These are phyloP conservation scores for Dovyalis caffra DNA, from an alignment of 345 rosid genomes.

Conservation along the genomic window DNA sequence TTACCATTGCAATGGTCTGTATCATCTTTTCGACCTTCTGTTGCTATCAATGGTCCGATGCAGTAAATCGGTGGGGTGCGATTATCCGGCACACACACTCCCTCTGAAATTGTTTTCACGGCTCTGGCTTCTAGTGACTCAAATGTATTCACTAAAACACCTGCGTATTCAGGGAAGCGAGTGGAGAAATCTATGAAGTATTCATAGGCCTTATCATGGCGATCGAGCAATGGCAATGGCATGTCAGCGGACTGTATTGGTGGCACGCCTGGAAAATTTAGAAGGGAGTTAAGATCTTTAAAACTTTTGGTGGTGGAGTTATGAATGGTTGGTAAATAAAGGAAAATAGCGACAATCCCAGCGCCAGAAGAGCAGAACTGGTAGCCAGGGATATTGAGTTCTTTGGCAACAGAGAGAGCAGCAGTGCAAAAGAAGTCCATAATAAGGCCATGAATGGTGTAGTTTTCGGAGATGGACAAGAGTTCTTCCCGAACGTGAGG, in stretches of 20 bases:
- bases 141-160: slow-evolving; percentile 56
- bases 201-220: slow-evolving; percentile 11
- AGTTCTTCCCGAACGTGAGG: slow-evolving; percentile 26
- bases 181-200: slow-evolving; percentile 6
- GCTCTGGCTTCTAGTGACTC: slow-evolving; percentile 49
- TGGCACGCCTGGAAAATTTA: slow-evolving; percentile 33
- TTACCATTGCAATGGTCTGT: too few relatives aligned
- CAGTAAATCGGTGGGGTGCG: slow-evolving; percentile 44
- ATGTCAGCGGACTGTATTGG: slow-evolving; percentile 19
- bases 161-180: slow-evolving; percentile 8
- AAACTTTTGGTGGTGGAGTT: slow-evolving; percentile 4
- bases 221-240: slow-evolving; percentile 19
- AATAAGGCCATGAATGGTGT: slow-evolving; percentile 19
- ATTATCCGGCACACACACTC: slow-evolving; percentile 33
- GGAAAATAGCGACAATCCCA: slow-evolving; percentile 7
- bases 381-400: slow-evolving; percentile 26
- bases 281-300: slow-evolving; percentile 9
- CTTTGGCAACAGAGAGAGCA: slow-evolving; percentile 11
- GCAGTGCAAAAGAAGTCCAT: slow-evolving; percentile 28
- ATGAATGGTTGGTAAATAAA: slow-evolving; percentile 19
- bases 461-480: not conserved
- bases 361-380: slow-evolving; percentile 15
- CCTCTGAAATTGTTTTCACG: slow-evolving; percentile 37
- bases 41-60: slow-evolving; percentile 51
- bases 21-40: not conserved